Percentiles rank a stretch among this genome's conserved stretches.
Evolutionary conservation across 345 rosid species (phyloP).

Genomic region (Rhodamnia argentea): DNA sequence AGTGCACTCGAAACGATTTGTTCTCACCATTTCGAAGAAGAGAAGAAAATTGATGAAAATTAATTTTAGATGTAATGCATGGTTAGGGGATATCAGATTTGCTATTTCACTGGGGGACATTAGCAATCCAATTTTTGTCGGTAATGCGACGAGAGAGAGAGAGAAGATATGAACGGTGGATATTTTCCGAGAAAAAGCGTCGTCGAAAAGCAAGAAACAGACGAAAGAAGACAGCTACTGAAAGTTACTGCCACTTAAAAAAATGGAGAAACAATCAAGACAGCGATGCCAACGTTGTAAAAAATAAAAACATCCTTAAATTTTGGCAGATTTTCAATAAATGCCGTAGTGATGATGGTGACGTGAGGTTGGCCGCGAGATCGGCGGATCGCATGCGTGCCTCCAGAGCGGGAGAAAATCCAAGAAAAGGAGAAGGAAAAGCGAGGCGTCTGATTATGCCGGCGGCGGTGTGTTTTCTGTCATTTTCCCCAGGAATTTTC

Average conservation of each 20-base stretch:
- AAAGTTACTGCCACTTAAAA: neutral
- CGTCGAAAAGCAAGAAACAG: neutral
- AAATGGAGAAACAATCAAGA: neutral
- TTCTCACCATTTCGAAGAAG: too few relatives aligned
- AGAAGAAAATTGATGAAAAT: too few relatives aligned
- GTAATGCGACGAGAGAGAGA: neutral
- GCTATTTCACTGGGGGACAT: neutral
- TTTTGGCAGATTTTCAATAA: neutral
- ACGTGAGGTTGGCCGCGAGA: neutral
- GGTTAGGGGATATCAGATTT: neutral
- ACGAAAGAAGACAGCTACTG: neutral
- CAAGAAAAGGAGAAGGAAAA: neutral
- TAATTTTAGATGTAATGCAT: neutral
- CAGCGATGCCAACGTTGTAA: neutral
- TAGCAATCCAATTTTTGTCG: neutral
- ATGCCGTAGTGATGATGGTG: neutral
- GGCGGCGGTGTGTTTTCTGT: neutral
- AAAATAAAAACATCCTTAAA: neutral
- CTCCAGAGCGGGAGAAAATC: neutral
- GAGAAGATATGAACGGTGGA: neutral
- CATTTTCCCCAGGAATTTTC: neutral
- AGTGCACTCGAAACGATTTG: neutral
- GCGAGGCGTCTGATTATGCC: neutral
- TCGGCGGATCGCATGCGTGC: neutral
- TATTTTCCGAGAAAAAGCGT: neutral